Evolutionary conservation across 352 stramenopile species (phyloP), one percentile per base, ranked within the genome.

Genomic region (Pythium chondricola): DNA sequence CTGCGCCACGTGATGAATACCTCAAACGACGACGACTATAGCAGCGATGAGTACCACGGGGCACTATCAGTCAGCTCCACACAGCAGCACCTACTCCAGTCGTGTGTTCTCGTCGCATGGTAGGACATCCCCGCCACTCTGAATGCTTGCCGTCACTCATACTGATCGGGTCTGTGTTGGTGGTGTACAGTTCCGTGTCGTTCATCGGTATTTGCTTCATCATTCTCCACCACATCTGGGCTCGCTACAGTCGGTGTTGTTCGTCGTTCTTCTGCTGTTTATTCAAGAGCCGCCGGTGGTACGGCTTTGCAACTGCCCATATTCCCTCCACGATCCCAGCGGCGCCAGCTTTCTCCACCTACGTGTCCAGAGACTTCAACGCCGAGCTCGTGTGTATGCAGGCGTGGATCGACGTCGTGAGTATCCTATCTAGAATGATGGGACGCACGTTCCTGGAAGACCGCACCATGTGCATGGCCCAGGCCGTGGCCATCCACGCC

Each of bases 301-400:
- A n/a, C 41, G 32, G 27, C 32, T 6, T 2, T 35, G 22, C 3
- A 26, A 32, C 4, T 14, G 13, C 3, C 35, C 7, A 18, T 33
- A 33, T 13, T 33, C 29, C 39, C 25, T 27, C 26, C 36, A 29
- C 14, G 27, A 14, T 31, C 11, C 27, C 30, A 21, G 27, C 35
- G 24, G 25, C 22, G 9, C 45, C 32, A 6, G 27, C 31, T 7
- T 26, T 16, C 11, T 30, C 24, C 14, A 17, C 22, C 4, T 22
- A 17, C 9, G 16, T 22, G 11, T 14, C 38, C 31, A 24, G 20
- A 39, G 74, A 90, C 52, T 87, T 90, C 40, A 76, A 69, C n/a
- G 65, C 68, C 14, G 71, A 78, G 45, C 74, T 89, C 29, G 76
- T 90, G 39, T 54, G 84, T 21, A 69, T 90, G 22, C 64, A 89